Evolutionary conservation across 768 basidiomycete species (phyloP).

Genomic region (Phallus indusiatus): DNA sequence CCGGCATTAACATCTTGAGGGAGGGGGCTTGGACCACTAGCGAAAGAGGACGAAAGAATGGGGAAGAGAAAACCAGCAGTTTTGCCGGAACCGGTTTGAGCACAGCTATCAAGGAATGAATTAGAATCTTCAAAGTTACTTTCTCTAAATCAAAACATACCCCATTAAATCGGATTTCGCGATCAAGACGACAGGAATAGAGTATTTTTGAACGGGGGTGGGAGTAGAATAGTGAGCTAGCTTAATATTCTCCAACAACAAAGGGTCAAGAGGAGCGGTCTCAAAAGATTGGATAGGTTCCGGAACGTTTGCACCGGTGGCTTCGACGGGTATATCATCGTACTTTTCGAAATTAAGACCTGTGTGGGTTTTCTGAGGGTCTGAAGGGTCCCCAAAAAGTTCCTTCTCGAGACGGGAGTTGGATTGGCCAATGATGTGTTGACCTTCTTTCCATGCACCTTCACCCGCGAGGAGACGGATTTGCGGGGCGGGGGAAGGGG

Average conservation of each 20-base stretch:
- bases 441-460: slow-evolving; percentile 85
- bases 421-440: slow-evolving; percentile 73
- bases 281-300: slow-evolving; percentile 87
- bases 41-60: slow-evolving; percentile 89
- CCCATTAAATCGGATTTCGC: slow-evolving; percentile 73
- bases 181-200: slow-evolving; percentile 88
- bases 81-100: slow-evolving; percentile 97
- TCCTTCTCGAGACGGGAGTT: slow-evolving; percentile 92
- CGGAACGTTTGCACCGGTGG: slow-evolving; percentile 94
- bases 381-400: slow-evolving; percentile 82
- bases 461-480: slow-evolving; percentile 46
- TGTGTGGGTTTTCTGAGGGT: slow-evolving; percentile 83
- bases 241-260: slow-evolving; percentile 90
- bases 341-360: slow-evolving; percentile 99
- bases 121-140: slow-evolving; percentile 10
- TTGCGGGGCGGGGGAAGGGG: slow-evolving; percentile 13
- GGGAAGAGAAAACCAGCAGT: slow-evolving; percentile 99
- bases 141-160: slow-evolving; percentile 30
- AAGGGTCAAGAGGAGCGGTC: slow-evolving; percentile 80
- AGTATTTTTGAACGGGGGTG: slow-evolving; percentile 99
- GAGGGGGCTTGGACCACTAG: slow-evolving; percentile 66
- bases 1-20: slow-evolving; percentile 42
- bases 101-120: slow-evolving; percentile 17
- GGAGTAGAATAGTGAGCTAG: slow-evolving; percentile 91
- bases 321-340: slow-evolving; percentile 98